phyloP scores from a whole-genome alignment of 768 basidiomycete species.

The Jaapia argillacea region DNA sequence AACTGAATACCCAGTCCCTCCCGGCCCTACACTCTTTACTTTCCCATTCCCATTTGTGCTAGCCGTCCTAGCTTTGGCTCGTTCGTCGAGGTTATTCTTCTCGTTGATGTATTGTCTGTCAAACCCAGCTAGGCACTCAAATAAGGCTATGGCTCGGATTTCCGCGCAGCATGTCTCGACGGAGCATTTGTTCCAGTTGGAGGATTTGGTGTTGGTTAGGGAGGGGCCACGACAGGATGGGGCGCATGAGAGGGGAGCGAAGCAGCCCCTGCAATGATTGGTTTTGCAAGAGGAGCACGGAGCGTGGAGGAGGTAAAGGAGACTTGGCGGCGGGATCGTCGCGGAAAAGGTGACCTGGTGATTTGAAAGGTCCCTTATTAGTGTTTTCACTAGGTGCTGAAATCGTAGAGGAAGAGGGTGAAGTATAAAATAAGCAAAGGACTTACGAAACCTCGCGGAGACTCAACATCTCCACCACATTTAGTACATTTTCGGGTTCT shows the following conservation, averaged over 20 bases:
- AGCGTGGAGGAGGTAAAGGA: slow-evolving; percentile 31
- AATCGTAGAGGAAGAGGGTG: too few species aligned
- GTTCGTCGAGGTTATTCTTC: slow-evolving; percentile 25
- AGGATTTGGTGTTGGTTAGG: too few species aligned
- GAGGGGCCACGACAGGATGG: slow-evolving; percentile 31
- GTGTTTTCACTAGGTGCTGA: too few species aligned
- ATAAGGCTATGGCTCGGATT: slow-evolving; percentile 39
- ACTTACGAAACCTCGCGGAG: too few species aligned
- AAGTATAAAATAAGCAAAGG: too few species aligned
- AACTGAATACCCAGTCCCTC: slow-evolving; percentile 40
- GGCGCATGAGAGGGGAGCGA: slow-evolving; percentile 26
- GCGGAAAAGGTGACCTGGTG: slow-evolving; percentile 19
- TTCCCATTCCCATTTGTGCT: slow-evolving; percentile 2
- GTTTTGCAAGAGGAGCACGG: slow-evolving; percentile 31
- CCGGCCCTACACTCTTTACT: slow-evolving; percentile 31
- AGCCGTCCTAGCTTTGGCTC: slow-evolving; percentile 17
- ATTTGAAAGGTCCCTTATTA: too few species aligned
- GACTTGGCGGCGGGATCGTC: slow-evolving; percentile 11
- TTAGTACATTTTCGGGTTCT: too few species aligned
- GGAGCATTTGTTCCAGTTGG: slow-evolving; percentile 26
- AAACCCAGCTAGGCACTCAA: slow-evolving; percentile 38
- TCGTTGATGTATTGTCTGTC: slow-evolving; percentile 36
- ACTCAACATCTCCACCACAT: too few species aligned
- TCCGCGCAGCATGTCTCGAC: slow-evolving; percentile 34
- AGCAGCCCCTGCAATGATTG: slow-evolving; percentile 41